Evolutionary conservation across 1,284 basidiomycete genomes (phyloP), one percentile per base, ranked within the genome.

Genomic region (Cyathus olla): DNA sequence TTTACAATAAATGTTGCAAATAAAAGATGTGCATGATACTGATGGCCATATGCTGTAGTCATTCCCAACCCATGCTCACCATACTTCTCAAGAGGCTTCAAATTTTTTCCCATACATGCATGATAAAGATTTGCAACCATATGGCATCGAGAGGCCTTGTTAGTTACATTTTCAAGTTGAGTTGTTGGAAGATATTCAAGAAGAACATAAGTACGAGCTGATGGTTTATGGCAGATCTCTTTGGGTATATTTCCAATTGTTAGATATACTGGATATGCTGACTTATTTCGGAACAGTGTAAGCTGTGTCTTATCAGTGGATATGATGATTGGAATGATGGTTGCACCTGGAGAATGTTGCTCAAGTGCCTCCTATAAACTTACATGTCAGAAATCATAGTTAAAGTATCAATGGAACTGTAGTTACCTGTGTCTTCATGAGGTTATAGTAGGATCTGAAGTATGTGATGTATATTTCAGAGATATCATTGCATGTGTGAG

Each of bases 191-290:
- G 72, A 60, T 84, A 84, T 0, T 64, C 81, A 13, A 84, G 55
- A 0, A 85, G 73, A 3, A 85, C 67, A 21, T 79, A 73, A 0
- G 68, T 80, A 3, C 66, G 71, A 1, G 61, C 59, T 0, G 76
- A 80, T 1, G 80, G 77, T 56, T 80, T 79, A 1, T 71, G 67
- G 1, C 72, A 68, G 3, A 81, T 73, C 3, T 74, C 69, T 52
- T 83, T 82, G 1, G 81, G 79, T n/a, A 84, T 60, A 62, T 83
- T 84, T 4, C 82, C 81, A 39, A 84, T 80, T 0, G 79, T 83
- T 19, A 85, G 50, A 54, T 84, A 84, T 0, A 84, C 68, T 0
- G 82, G 81, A 55, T 83, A 83, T 2, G 77, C 79, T 0, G 68
- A 59, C 56, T 82, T 82, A 49, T 73, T 75, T 2, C 74, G 51